Evolutionary conservation across 768 basidiomycete genomes (phyloP), one percentile per base, ranked within the genome.

Genomic region (Cystobasidium tubakii): DNA sequence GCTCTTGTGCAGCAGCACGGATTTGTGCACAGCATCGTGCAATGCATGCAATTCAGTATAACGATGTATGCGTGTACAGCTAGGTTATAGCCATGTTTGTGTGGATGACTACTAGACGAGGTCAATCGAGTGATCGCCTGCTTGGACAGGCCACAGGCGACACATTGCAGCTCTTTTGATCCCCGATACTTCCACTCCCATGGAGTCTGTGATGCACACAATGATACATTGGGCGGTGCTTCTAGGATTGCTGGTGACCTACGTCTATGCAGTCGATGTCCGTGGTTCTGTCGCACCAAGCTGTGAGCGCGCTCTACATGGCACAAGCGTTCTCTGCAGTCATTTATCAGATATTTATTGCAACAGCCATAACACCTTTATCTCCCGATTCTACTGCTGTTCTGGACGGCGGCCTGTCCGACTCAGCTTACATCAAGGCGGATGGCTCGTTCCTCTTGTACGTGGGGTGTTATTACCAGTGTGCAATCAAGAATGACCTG

Each of bases 381-480:
- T 29, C 54, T 21, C 43, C 69, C 9, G 69, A 71, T 39, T 57
- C 69, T 3, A 42, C 25, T n/a, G 69, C 55, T 21, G 34, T 71
- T 34, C 54, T 71, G 23, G 55, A 71, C 39, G 31, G 31, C 17
- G 69, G 69, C 36, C 17, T 39, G n/a, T 31, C 69, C 10, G 69
- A 54, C 4, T 36, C 33, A 39, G 69, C 69, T 39, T 44, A 54
- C 31, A 43, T 71, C 33, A 53, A 53, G 39, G 53, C 55, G 19
- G 69, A 71, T 36, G 69, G 69, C 36, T 55, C 69, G 29, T 71
- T 71, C 54, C 33, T 60, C 3, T 36, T 71, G 69, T 71, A 33
- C 10, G 67, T 57, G 6, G 15, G 17, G 17, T 69, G n/a, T 19
- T 13, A 9, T 60, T 29, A 60, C 29, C 15, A 6, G 4, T 6